phyloP scores from a whole-genome alignment of 805 yeast species.

The Zygosaccharomyces pseudorouxii region DNA sequence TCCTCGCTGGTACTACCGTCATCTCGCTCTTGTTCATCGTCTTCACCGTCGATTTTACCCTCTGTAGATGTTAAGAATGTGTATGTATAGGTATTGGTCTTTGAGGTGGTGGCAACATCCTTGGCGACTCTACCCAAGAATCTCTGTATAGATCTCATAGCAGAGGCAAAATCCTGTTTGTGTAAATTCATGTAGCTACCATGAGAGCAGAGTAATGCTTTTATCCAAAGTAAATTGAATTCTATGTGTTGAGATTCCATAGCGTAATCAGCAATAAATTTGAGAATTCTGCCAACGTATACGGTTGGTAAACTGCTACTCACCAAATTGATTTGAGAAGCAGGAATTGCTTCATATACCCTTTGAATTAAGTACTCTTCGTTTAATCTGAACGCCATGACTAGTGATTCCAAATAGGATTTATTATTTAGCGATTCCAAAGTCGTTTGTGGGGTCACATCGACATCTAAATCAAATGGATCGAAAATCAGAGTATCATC shows the following conservation, averaged over 20 bases:
- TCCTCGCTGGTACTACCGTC: constrained; percentile 27
- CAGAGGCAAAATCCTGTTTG: constrained; percentile 57
- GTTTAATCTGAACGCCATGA: constrained; percentile 91
- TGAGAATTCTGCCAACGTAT: constrained; percentile 62
- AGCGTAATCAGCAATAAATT: constrained; percentile 63
- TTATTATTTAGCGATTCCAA: constrained; percentile 52
- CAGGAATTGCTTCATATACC: constrained; percentile 69
- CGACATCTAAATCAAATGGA: constrained; percentile 91
- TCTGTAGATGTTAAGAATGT: constrained; percentile 44
- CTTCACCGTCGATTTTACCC: constrained; percentile 26
- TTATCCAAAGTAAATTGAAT: constrained; percentile 78
- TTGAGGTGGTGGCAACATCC: constrained; percentile 55
- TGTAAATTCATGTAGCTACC: constrained; percentile 67
- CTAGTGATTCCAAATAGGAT: constrained; percentile 66
- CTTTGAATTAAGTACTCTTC: constrained; percentile 67
- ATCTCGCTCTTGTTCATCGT: constrained; percentile 28
- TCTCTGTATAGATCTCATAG: constrained; percentile 66
- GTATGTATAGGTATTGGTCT: constrained; percentile 50
- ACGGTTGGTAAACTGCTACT: constrained; percentile 69
- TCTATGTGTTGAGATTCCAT: constrained; percentile 79
- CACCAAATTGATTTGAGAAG: constrained; percentile 64
- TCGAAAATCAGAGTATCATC: constrained; percentile 76
- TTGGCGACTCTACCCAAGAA: constrained; percentile 71
- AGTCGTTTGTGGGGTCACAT: constrained; percentile 79
- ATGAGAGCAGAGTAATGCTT: constrained; percentile 60